A percentile compares a stretch with the other conserved stretches of the same genome.
Evolutionary conservation across 106 monocot species (phyloP).

Genomic region (Acorus calamus): DNA sequence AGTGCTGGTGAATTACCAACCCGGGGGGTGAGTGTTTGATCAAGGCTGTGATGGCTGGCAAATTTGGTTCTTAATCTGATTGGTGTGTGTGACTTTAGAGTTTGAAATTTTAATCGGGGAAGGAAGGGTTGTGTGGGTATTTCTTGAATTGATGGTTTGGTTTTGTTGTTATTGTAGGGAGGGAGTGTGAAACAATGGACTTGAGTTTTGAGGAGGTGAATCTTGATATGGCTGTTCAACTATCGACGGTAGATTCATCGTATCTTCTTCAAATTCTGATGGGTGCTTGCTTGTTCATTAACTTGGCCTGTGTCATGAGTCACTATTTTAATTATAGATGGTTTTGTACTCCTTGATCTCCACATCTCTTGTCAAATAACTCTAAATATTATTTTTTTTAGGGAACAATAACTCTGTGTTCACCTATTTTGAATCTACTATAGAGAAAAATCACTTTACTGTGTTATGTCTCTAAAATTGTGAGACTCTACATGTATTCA

Average conservation of each 20-base stretch:
- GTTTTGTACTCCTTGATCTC: too few species aligned
- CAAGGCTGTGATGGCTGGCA: conserved; percentile 98
- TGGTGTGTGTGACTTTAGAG: conserved; percentile 40
- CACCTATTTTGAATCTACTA: too few species aligned
- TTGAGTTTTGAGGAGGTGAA: conserved; percentile 97
- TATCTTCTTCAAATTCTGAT: not conserved
- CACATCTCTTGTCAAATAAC: too few species aligned
- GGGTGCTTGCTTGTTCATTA: not conserved
- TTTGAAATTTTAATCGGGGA: conserved; percentile 8
- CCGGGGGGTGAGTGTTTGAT: conserved; percentile 92
- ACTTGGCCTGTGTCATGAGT: too few species aligned
- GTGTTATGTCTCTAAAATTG: too few species aligned
- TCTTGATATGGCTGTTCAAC: conserved; percentile 80
- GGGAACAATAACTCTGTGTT: too few species aligned
- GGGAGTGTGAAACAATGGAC: conserved; percentile 91
- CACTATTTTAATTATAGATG: too few species aligned
- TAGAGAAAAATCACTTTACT: too few species aligned
- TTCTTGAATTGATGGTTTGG: conserved; percentile 4
- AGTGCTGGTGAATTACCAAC: conserved; percentile 94
- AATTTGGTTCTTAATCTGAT: conserved; percentile 98
- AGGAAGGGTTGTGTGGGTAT: too few species aligned
- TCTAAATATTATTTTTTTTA: too few species aligned
- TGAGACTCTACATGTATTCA: too few species aligned
- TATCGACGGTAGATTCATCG: conserved; percentile 68
- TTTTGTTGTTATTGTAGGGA: conserved; percentile 42